phyloP scores from a whole-genome alignment of 2,329 filamentous ascomycete genomes.

The Ophiostoma fasciatum region DNA sequence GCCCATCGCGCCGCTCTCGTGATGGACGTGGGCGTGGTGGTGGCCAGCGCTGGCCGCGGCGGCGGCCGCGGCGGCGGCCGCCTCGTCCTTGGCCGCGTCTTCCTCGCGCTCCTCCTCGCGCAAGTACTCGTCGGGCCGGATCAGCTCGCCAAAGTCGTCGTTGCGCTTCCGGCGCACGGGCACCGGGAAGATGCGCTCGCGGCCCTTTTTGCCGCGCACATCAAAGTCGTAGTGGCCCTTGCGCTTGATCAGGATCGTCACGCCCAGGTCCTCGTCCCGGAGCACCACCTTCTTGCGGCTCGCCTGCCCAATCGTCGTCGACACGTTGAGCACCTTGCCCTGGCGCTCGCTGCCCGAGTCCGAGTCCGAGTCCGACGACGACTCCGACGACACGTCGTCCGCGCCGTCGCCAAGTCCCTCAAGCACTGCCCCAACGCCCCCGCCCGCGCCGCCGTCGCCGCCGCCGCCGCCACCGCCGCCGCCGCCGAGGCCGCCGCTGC shows the following conservation, averaged over 20 bases:
- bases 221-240: constrained; percentile 91
- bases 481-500: background rate
- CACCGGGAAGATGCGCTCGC: constrained; percentile 85
- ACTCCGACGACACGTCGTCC: constrained; percentile 69
- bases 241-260: constrained; percentile 78
- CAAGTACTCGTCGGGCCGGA: constrained; percentile 85
- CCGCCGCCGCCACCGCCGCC: background rate
- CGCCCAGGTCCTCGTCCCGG: constrained; percentile 78
- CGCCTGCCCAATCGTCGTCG: constrained; percentile 69
- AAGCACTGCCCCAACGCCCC: background rate
- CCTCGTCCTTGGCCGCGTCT: constrained; percentile 36
- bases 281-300: constrained; percentile 74
- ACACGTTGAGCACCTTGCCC: constrained; percentile 80
- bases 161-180: constrained; percentile 62
- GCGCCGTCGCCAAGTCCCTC: constrained; percentile 41
- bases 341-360: constrained; percentile 84
- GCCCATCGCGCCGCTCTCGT: constrained; percentile 51
- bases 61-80: constrained; percentile 35
- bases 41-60: too few relatives aligned
- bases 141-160: constrained; percentile 89
- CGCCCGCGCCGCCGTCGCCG: background rate
- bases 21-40: too few relatives aligned
- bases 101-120: constrained; percentile 81
- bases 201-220: constrained; percentile 76
- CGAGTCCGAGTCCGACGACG: constrained; percentile 72